phyloP scores from a whole-genome alignment of 2,329 filamentous ascomycete species.

The Verticillium zaregamsianum region DNA sequence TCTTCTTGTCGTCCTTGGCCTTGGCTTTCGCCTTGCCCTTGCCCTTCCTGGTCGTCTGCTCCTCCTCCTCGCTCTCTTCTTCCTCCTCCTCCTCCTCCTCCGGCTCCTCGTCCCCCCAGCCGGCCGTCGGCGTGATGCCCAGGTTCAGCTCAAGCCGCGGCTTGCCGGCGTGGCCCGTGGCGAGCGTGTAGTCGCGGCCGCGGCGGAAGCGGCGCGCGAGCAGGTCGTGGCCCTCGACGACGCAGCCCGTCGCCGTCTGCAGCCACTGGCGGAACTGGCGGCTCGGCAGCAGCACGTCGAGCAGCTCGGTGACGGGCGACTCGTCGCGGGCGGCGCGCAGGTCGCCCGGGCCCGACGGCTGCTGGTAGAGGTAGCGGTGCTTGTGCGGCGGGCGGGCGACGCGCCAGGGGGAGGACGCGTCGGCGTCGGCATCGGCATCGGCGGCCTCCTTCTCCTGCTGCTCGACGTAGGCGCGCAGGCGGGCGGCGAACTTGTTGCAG shows the following conservation, averaged over 20 bases:
- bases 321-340: constrained; percentile 32
- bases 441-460: constrained; percentile 49
- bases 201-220: constrained; percentile 83
- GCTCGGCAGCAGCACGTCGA: constrained; percentile 81
- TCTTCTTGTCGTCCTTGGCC: constrained; percentile 26
- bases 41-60: constrained; percentile 24
- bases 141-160: constrained; percentile 84
- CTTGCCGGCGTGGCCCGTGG: constrained; percentile 74
- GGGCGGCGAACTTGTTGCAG: constrained; percentile 69
- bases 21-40: constrained; percentile 25
- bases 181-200: constrained; percentile 87
- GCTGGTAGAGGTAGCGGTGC: constrained; percentile 83
- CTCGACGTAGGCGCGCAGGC: constrained; percentile 68
- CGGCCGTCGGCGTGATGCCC: constrained; percentile 76
- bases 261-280: constrained; percentile 87
- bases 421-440: constrained; percentile 28
- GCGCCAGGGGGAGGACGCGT: constrained; percentile 57
- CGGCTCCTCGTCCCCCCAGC: constrained; percentile 73
- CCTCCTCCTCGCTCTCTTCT: constrained; percentile 30
- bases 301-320: constrained; percentile 68
- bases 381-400: constrained; percentile 91
- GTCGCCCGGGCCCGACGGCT: constrained; percentile 40
- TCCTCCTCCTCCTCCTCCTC: constrained; percentile 43
- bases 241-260: constrained; percentile 72
- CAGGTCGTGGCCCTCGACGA: constrained; percentile 68